These are phyloP conservation scores for Shiraia sp. DNA, from an alignment of 2,329 filamentous ascomycete genomes.

Conservation along the genomic window DNA sequence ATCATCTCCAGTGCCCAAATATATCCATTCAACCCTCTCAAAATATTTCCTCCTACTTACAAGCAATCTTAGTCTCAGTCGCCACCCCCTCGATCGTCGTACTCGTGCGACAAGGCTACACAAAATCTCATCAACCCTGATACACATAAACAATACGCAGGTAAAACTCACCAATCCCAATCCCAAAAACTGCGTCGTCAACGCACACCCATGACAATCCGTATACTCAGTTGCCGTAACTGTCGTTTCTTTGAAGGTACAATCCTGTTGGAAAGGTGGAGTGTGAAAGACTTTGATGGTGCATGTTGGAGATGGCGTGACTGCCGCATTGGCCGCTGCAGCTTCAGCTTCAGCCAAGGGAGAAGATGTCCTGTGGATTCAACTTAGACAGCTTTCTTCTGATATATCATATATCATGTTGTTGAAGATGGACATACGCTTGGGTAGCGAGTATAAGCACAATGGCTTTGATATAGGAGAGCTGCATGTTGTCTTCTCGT, in stretches of 20 bases:
- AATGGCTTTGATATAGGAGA: too few species aligned
- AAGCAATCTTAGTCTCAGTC: conserved; percentile 14
- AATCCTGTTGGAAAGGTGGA: conserved; percentile 21
- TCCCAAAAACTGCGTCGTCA: conserved; percentile 22
- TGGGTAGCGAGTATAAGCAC: too few species aligned
- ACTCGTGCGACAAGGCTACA: conserved; percentile 23
- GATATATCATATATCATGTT: too few species aligned
- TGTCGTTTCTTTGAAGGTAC: conserved; percentile 29
- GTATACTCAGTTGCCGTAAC: conserved; percentile 29
- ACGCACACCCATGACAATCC: conserved; percentile 30
- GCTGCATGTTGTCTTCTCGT: too few species aligned
- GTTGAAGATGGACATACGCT: too few species aligned
- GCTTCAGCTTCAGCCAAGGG: too few species aligned
- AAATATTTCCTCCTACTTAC: too few species aligned
- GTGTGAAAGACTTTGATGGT: conserved; percentile 15
- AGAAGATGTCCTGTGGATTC: too few species aligned
- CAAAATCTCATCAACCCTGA: conserved; percentile 2
- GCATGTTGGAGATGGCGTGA: conserved; percentile 17
- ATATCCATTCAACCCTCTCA: too few species aligned
- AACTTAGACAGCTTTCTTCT: too few species aligned
- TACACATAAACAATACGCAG: neutral
- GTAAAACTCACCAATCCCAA: conserved; percentile 29
- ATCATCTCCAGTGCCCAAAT: too few species aligned
- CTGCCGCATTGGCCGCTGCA: neutral
- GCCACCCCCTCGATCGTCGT: conserved; percentile 19